Evolutionary conservation across 1,284 basidiomycete species (phyloP), one percentile per base, ranked within the genome.

Genomic region (Cryptococcus wingfieldii): DNA sequence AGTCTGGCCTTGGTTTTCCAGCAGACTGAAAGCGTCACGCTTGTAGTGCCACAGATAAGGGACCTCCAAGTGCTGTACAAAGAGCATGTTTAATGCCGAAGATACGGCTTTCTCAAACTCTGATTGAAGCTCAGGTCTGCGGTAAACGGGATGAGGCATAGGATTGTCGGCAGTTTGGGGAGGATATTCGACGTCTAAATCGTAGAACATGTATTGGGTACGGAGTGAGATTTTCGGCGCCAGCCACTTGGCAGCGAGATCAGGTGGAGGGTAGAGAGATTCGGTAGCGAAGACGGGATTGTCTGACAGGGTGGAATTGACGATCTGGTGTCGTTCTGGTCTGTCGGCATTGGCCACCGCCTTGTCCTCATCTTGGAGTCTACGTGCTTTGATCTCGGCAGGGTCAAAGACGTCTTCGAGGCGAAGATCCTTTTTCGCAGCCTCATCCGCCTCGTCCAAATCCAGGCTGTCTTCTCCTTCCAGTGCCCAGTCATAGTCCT

Each of bases 371-470:
- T 95, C 91, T 4, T 93, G 97, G 45, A 99, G 79, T 79, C 94
- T 83, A 51, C 90, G 85, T 59, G 87, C 89, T 62, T 86, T 86
- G 70, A 99, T 98, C 80, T 98, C 92, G 7, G 93, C 90, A 0
- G 96, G 96, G 73, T 99, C 96, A 66, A 98, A 99, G 60, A 99
- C 92, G 75, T 98, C 95, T 68, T 89, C 86, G 68, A 94, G 89
- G 66, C 85, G 88, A 79, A 88, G 87, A 63, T 93, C 89, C 56
- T 75, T 51, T 82, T 82, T 74, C 68, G 86, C 89, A 38, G 71
- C 67, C 38, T 79, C 78, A 27, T 86, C 85, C 38, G 87, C 84
- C 4, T 79, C 75, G 38, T 93, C 90, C 9, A 83, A 84, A 49
- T 81, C 86, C 58, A 96, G 58, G 5, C 65, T 69, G 38, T 79